These are phyloP conservation scores for Glomus cerebriforme DNA, from an alignment of 192 early-diverging fungal genomes.

Conservation along the genomic window DNA sequence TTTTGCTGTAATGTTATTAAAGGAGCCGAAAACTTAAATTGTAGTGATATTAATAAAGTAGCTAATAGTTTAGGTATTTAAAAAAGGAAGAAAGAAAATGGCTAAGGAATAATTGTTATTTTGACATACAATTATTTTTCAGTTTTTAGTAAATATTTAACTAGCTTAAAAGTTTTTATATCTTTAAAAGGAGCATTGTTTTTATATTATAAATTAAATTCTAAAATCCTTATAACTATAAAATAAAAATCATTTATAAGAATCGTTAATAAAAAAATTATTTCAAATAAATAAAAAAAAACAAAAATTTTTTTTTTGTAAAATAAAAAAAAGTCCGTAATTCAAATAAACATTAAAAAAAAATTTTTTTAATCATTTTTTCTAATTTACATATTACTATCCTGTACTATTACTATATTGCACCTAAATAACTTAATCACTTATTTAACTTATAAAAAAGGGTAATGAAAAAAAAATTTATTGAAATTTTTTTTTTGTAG, in stretches of 20 bases:
- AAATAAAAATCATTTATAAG: too few relatives aligned
- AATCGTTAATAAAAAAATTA: too few relatives aligned
- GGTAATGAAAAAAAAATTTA: neutral
- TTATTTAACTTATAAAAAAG: neutral
- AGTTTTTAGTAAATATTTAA: too few relatives aligned
- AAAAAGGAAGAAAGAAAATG: neutral
- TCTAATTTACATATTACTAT: neutral
- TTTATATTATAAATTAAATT: too few relatives aligned
- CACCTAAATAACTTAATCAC: neutral
- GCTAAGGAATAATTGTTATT: too few relatives aligned
- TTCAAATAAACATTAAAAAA: neutral
- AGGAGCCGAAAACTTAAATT: constrained; percentile 68
- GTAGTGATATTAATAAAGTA: neutral
- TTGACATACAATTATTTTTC: too few relatives aligned
- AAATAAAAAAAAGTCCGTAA: neutral
- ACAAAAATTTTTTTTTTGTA: too few relatives aligned
- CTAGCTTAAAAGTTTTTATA: too few relatives aligned
- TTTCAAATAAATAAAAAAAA: too few relatives aligned
- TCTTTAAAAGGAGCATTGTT: too few relatives aligned
- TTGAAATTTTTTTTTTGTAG: neutral
- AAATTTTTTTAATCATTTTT: neutral
- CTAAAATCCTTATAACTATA: too few relatives aligned
- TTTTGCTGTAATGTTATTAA: constrained; percentile 70
- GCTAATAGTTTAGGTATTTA: neutral
- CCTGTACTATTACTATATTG: neutral